Evolutionary conservation across 768 basidiomycete species (phyloP), one percentile per base, ranked within the genome.

Genomic region (Tylopilus sp.): DNA sequence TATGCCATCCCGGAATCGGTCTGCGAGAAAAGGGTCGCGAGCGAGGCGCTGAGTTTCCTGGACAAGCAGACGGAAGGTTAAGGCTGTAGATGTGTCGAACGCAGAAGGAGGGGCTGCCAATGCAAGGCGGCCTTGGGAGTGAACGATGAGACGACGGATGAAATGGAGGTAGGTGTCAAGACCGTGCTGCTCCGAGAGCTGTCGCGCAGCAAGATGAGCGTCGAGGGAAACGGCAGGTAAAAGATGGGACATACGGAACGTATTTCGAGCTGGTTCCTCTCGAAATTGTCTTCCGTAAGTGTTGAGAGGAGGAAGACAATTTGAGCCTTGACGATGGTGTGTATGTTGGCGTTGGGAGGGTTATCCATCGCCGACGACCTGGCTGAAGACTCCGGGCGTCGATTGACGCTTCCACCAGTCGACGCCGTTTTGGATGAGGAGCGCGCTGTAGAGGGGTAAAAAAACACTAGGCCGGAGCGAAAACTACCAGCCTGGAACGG

Each of bases 161-260:
- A 97, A 97, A 73, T 99, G 95, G 58, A 93, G 82, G 74, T 98
- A 97, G 53, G 94, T 97, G 73, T 97, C 95, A 63, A 93, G 81
- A 53, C 95, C 94, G 80, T 98, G 93, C 67, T 94, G 90, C 69
- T 98, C 94, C 58, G 92, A 91, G 64, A 98, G 84, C 96, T 98
- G 72, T 45, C 65, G 45, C 54, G 46, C 55, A 48, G 55, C 30
- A 56, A 50, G 38, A 44, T 54, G 56, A 61, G 60, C 44, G 53
- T 45, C 30, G 7, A 30, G 17, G 38, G 52, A 55, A 52, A 46
- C 34, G 4, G 11, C 44, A 48, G 53, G 55, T 48, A 54, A 63
- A 58, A 54, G 45, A 49, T 50, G 17, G 42, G 33, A 79, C 93
- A 63, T 68, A 98, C 96, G 52, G 91, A 92, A 67, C 92, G 87